Percentiles rank a stretch among this genome's conserved stretches.
phyloP scores from a whole-genome alignment of 2,329 filamentous ascomycete genomes.

The Colletotrichum sansevieriae region DNA sequence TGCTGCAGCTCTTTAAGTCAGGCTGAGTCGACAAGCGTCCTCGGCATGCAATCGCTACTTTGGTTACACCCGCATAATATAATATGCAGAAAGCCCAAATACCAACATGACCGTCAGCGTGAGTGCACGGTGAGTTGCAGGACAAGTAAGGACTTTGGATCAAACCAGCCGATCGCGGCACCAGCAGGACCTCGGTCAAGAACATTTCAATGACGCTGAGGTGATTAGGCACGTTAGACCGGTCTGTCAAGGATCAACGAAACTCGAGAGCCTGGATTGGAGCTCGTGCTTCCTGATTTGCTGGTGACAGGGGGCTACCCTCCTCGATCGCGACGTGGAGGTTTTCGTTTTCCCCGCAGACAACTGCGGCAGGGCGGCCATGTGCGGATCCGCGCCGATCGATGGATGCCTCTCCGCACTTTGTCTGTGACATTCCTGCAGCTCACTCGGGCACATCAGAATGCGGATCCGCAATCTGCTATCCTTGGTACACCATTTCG shows the following conservation, averaged over 20 bases:
- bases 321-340: conserved; percentile 7
- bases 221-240: not conserved
- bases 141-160: too few species aligned
- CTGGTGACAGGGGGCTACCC: conserved; percentile 7
- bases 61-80: not conserved
- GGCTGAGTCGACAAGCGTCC: not conserved
- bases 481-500: too few species aligned
- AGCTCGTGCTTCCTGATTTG: conserved; percentile 17
- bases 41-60: not conserved
- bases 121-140: too few species aligned
- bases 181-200: not conserved
- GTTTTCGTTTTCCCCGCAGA: conserved; percentile 27
- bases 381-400: conserved; percentile 14
- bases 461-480: conserved; percentile 24
- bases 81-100: not conserved
- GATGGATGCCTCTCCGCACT: conserved; percentile 5
- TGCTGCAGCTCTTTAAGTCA: not conserved
- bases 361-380: conserved; percentile 9
- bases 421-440: conserved; percentile 7
- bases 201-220: not conserved
- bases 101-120: too few species aligned
- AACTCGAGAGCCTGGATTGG: not conserved
- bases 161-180: not conserved
- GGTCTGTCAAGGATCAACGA: conserved; percentile 1
- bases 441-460: not conserved